These are phyloP conservation scores for Acarospora socialis DNA, from an alignment of 2,329 filamentous ascomycete species.

Conservation along the genomic window DNA sequence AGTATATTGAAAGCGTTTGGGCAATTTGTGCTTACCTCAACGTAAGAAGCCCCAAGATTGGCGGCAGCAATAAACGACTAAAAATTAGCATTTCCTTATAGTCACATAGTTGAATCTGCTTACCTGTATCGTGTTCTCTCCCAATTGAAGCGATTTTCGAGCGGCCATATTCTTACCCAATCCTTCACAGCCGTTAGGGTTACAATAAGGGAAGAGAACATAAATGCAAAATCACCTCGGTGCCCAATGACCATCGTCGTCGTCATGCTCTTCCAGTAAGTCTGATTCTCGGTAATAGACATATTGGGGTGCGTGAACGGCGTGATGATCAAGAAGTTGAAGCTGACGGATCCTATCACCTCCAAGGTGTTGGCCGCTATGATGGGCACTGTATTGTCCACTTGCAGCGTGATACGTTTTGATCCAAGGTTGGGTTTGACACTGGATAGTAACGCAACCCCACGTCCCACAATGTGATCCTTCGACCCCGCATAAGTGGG, in stretches of 20 bases:
- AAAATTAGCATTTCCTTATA: slow-evolving; percentile 9
- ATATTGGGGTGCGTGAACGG: slow-evolving; percentile 91
- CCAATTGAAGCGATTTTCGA: slow-evolving; percentile 78
- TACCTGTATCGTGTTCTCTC: slow-evolving; percentile 77
- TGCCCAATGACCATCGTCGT: slow-evolving; percentile 72
- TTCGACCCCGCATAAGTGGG: slow-evolving; percentile 78
- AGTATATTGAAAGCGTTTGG: slow-evolving; percentile 7
- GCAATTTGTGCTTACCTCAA: slow-evolving; percentile 37
- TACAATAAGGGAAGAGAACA: slow-evolving; percentile 7
- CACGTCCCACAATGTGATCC: slow-evolving; percentile 75
- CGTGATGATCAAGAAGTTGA: slow-evolving; percentile 91
- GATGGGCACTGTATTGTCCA: slow-evolving; percentile 84
- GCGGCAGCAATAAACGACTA: slow-evolving; percentile 89
- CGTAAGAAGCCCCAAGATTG: slow-evolving; percentile 67
- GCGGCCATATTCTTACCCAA: slow-evolving; percentile 80
- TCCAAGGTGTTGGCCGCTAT: slow-evolving; percentile 69
- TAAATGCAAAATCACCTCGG: slow-evolving; percentile 28
- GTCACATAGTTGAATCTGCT: background rate
- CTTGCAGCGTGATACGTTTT: slow-evolving; percentile 81
- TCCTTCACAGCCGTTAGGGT: slow-evolving; percentile 40
- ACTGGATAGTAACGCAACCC: slow-evolving; percentile 72
- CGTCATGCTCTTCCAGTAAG: slow-evolving; percentile 88
- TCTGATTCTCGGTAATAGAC: slow-evolving; percentile 77
- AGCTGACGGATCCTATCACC: slow-evolving; percentile 87
- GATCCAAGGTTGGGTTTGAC: slow-evolving; percentile 71